These are phyloP conservation scores for Posidonia oceanica DNA, from an alignment of 116 monocot genomes.

Conservation along the genomic window DNA sequence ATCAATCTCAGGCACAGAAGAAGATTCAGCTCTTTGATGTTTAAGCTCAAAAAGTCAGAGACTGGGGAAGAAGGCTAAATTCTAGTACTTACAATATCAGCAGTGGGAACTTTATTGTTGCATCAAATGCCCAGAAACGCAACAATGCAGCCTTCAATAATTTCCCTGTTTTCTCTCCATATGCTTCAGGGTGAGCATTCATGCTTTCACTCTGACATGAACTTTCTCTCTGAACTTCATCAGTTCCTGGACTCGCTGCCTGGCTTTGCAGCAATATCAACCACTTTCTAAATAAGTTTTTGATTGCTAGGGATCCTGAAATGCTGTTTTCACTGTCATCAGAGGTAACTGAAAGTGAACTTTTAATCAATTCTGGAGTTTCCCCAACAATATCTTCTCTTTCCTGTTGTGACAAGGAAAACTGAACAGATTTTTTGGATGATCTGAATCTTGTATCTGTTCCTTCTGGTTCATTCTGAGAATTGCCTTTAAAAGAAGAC, in stretches of 20 bases:
- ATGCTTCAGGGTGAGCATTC: background rate
- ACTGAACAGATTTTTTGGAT: slow-evolving; percentile 6
- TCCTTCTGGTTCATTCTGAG: slow-evolving; percentile 1
- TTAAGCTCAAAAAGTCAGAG: no score
- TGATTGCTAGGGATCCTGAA: slow-evolving; percentile 11
- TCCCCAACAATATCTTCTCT: slow-evolving; percentile 6
- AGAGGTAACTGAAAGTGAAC: background rate
- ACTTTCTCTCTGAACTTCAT: background rate
- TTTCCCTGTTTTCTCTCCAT: background rate
- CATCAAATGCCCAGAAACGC: slow-evolving; percentile 16
- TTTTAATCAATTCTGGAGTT: background rate
- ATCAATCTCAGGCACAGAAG: no score
- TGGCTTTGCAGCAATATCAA: background rate
- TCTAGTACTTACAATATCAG: slow-evolving; percentile 22
- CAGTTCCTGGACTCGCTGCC: background rate
- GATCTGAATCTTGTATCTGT: slow-evolving; percentile 5
- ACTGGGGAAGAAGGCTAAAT: background rate
- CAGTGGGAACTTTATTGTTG: slow-evolving; percentile 17
- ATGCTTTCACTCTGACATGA: background rate
- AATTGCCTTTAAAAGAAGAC: slow-evolving; percentile 23
- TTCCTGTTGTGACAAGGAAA: slow-evolving; percentile 7
- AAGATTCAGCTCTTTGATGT: no score
- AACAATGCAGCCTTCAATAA: slow-evolving; percentile 7
- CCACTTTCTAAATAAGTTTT: slow-evolving; percentile 13
- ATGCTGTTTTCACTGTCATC: slow-evolving; percentile 4